phyloP scores from a whole-genome alignment of 495 filamentous ascomycete species.

The Viridothelium virens region DNA sequence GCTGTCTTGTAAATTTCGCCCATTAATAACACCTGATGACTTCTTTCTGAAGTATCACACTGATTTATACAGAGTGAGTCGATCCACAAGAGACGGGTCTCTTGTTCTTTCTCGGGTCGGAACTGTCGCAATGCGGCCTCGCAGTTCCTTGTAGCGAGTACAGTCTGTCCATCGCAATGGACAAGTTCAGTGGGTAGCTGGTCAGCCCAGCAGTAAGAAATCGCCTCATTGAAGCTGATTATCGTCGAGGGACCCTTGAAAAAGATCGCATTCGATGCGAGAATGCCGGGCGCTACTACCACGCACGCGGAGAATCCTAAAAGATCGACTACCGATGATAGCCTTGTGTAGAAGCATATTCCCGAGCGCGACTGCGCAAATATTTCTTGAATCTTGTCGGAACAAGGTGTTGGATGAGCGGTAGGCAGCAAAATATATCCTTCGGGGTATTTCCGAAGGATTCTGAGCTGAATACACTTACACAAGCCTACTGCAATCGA shows the following conservation, averaged over 20 bases:
- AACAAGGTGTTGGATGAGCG: no score
- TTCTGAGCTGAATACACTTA: no score
- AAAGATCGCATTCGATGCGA: background rate
- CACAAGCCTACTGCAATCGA: no score
- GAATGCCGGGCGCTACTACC: background rate
- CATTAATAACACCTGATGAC: conserved; percentile 12
- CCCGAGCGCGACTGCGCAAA: no score
- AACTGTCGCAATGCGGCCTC: conserved; percentile 11
- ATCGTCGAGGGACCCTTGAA: background rate
- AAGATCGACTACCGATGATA: background rate
- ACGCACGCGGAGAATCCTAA: background rate
- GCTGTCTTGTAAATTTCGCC: conserved; percentile 10
- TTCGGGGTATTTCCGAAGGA: no score
- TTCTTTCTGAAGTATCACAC: conserved; percentile 3
- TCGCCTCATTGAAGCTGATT: background rate
- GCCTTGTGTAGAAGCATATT: background rate
- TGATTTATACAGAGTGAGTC: conserved; percentile 13
- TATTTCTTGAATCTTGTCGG: no score
- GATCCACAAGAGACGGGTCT: conserved; percentile 10
- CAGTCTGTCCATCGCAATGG: background rate
- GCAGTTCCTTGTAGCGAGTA: conserved; percentile 5
- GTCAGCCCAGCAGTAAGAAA: conserved; percentile 10
- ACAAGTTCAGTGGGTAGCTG: background rate
- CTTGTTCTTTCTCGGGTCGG: background rate
- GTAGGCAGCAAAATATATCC: no score